Conservation (phyloP, 2,329 filamentous ascomycete genomes). For the Monilinia polystroma region DNA sequence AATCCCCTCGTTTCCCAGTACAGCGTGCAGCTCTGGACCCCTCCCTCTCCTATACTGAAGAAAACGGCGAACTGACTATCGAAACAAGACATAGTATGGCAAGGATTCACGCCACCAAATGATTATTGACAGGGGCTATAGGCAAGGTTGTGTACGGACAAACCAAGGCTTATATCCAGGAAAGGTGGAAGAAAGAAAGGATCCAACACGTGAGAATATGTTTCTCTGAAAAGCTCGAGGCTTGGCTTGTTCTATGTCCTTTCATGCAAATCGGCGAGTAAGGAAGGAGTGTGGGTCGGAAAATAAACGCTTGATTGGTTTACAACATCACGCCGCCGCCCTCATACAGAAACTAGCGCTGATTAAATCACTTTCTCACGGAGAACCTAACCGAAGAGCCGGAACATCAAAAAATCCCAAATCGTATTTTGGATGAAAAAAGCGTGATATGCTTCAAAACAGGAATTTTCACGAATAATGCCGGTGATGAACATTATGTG, state of each 20-base stretch:
- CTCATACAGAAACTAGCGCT: conserved; percentile 18
- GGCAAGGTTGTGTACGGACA: neutral
- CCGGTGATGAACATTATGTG: conserved; percentile 11
- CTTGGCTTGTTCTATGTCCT: conserved; percentile 7
- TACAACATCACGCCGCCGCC: conserved; percentile 5
- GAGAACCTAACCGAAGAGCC: conserved; percentile 23
- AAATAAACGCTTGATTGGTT: conserved; percentile 14
- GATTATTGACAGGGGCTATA: conserved; percentile 17
- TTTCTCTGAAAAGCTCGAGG: conserved; percentile 2
- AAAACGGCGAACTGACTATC: conserved; percentile 19
- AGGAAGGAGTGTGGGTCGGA: neutral
- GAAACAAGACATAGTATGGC: conserved; percentile 4
- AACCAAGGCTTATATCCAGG: conserved; percentile 9
- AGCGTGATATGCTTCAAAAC: conserved; percentile 8
- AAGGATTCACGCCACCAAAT: conserved; percentile 16
- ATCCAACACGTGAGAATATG: conserved; percentile 17
- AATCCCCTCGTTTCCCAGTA: conserved; percentile 11
- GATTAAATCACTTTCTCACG: conserved; percentile 18
- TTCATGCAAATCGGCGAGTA: conserved; percentile 7
- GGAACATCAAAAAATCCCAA: conserved; percentile 19
- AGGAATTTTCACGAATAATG: conserved; percentile 21
- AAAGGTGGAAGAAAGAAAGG: neutral
- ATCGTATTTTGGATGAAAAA: neutral
- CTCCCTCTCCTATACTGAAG: conserved; percentile 6
- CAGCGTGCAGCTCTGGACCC: neutral